Evolutionary conservation across 495 filamentous ascomycete species (phyloP), one percentile per base, ranked within the genome.

Genomic region (Trichoderma reesei): DNA sequence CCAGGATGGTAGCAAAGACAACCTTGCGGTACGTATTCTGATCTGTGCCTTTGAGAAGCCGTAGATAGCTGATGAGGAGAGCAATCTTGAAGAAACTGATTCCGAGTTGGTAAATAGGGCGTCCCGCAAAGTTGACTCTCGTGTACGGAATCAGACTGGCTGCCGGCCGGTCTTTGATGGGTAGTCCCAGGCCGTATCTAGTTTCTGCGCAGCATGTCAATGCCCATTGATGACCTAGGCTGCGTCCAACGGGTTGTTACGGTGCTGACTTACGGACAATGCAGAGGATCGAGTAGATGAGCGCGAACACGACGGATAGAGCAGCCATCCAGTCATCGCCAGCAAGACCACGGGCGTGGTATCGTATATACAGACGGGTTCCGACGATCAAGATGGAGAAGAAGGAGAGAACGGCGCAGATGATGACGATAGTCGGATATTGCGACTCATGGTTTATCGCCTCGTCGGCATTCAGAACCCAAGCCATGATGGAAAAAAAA

Each of bases 21-120:
- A 83, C 41, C 33, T 68, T 65, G 20, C 77, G 72, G 63, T 84
- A 86, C n/a, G 66, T 42, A 11, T 56, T 67, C 51, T 83, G 82
- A 31, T 72, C 72, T 0, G 78, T 82, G 2, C 78, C 74, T 36
- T 76, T 75, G 37, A 85, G 71, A 26, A 86, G 75, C 3, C 82
- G 78, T 9, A 85, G 73, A 64, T 85, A 86, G 41, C 78, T 80
- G 60, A 83, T 74, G 42, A 83, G 79, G n/a, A 85, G 74, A 1
- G 83, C 80, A 9, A 83, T 78, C 69, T 86, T 86, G 75, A 86
- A 85, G 36, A 80, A 80, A 41, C 77, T 78, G 67, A 85, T 83
- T 36, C 83, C 83, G 20, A 83, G 59, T 67, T 83, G 81, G 67
- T 86, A 86, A 59, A 86, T 82, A 2, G 83, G 83, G 7, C 83